Percentiles rank a stretch among this genome's conserved stretches.
These are phyloP conservation scores for Cladochytrium replicatum DNA, from an alignment of 192 early-diverging fungal genomes.

Conservation along the genomic window DNA sequence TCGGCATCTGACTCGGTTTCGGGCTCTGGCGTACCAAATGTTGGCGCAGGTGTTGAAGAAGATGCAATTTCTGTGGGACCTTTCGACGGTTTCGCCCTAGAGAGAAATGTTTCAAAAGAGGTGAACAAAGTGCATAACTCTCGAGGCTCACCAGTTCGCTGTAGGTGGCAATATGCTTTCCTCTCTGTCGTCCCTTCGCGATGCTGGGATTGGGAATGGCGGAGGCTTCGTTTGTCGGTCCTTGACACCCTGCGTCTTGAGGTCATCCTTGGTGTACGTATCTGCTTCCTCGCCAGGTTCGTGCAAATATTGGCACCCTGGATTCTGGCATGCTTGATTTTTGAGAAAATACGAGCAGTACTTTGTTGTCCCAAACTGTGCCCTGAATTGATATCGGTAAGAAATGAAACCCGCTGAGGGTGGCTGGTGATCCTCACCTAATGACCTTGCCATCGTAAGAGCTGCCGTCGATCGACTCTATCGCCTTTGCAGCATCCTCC, in stretches of 20 bases:
- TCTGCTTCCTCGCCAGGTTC: slow-evolving; percentile 85
- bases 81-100: too few species aligned
- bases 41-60: too few species aligned
- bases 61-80: too few species aligned
- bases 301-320: slow-evolving; percentile 91
- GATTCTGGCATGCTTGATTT: slow-evolving; percentile 83
- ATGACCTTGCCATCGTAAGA: slow-evolving; percentile 75
- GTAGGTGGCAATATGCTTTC: slow-evolving; percentile 3
- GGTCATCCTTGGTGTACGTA: slow-evolving; percentile 82
- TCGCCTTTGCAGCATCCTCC: slow-evolving; percentile 86
- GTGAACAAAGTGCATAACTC: too few species aligned
- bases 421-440: slow-evolving; percentile 39
- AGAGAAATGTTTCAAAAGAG: too few species aligned
- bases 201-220: not conserved
- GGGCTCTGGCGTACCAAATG: too few species aligned
- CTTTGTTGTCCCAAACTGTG: slow-evolving; percentile 95
- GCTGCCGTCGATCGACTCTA: slow-evolving; percentile 91
- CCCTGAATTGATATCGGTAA: slow-evolving; percentile 34
- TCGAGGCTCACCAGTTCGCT: slow-evolving; percentile 3
- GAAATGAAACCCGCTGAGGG: not conserved
- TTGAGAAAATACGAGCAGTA: slow-evolving; percentile 96
- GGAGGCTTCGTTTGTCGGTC: not conserved
- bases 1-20: too few species aligned
- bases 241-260: slow-evolving; percentile 16
- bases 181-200: not conserved